Evolutionary conservation across 2,329 filamentous ascomycete genomes (phyloP), one percentile per base, ranked within the genome.

Genomic region (Aurifilum marmelostoma): DNA sequence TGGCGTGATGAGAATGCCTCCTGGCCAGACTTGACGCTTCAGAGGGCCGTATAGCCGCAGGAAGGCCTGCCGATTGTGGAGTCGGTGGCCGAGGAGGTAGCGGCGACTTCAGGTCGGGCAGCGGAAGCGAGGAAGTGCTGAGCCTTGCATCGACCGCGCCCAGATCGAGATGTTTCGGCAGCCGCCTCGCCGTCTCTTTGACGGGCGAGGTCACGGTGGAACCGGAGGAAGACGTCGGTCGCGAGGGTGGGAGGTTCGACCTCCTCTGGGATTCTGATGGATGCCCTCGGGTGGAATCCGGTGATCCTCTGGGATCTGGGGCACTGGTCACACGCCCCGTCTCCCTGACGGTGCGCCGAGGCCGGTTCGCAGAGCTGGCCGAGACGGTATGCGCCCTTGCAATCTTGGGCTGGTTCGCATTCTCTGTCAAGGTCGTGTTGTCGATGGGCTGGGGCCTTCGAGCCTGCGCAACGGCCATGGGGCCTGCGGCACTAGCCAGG

Each of bases 381-480:
- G 80, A 82, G 3, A 92, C 87, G 2, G 92, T 94, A 71, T 93
- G 89, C 73, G 92, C 92, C 74, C 73, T 80, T 76, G 69, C 75
- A 84, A 85, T 73, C 79, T 82, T 77, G 80, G 83, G 68, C 79
- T 81, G 69, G 75, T 77, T 77, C 65, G 75, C 76, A 27, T 73
- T 71, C 47, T 85, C 80, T 74, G 92, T 89, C 61, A 86, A 85
- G 74, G 90, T 87, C 58, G 85, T 84, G 74, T 90, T 86, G 72
- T 87, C 85, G 11, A 85, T 80, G 6, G 86, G 87, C 72, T 91
- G 86, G 24, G 92, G 91, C 78, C 92, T 93, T 71, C 92, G 86
- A 60, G 92, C 92, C 80, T 96, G 92, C 24, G 92, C 92, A 75
- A 96, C 89, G 60, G 92, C 93, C 67, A 96, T 83, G 21, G 92